These are phyloP conservation scores for Pinus taeda DNA, from an alignment of 75 land plant species.

Conservation along the genomic window DNA sequence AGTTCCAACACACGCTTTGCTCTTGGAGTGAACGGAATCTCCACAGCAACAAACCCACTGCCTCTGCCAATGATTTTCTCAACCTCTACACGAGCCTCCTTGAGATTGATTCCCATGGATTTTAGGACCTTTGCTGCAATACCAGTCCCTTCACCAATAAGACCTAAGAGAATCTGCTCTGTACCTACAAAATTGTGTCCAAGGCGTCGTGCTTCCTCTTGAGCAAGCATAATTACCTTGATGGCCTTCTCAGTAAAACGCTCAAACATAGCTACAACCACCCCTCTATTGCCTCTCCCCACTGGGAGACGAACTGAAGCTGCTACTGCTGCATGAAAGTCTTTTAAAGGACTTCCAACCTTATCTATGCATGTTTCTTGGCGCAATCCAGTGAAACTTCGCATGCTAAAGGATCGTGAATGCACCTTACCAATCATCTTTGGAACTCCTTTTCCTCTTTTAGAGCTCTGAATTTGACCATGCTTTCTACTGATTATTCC, in stretches of 20 bases:
- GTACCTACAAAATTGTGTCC: conserved; percentile 96
- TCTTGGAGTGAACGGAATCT: conserved; percentile 95
- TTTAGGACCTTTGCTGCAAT: conserved; percentile 98
- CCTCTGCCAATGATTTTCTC: conserved; percentile 97
- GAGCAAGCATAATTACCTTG: conserved; percentile 88
- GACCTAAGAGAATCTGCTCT: conserved; percentile 90
- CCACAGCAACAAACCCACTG: conserved; percentile 95
- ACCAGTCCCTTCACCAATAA: conserved; percentile 96
- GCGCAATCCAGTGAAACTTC: conserved; percentile 38
- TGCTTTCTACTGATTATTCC: conserved; percentile 10
- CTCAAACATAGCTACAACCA: conserved; percentile 82
- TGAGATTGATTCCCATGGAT: conserved; percentile 96
- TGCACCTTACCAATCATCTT: conserved; percentile 25
- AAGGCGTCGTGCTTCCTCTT: conserved; percentile 87
- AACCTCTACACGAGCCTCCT: conserved; percentile 94
- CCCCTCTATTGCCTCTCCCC: conserved; percentile 37
- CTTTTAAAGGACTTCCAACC: conserved; percentile 13
- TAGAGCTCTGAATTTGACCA: conserved; percentile 19
- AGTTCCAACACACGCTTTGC: conserved; percentile 94
- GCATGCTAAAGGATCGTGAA: conserved; percentile 28
- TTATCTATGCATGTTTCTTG: conserved; percentile 36
- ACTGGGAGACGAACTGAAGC: conserved; percentile 15
- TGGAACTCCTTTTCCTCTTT: conserved; percentile 14
- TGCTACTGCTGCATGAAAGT: conserved; percentile 41
- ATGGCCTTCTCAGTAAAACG: conserved; percentile 97